Evolutionary conservation across 2,329 filamentous ascomycete species (phyloP), one percentile per base, ranked within the genome.

Genomic region (Cladosporium sp.): DNA sequence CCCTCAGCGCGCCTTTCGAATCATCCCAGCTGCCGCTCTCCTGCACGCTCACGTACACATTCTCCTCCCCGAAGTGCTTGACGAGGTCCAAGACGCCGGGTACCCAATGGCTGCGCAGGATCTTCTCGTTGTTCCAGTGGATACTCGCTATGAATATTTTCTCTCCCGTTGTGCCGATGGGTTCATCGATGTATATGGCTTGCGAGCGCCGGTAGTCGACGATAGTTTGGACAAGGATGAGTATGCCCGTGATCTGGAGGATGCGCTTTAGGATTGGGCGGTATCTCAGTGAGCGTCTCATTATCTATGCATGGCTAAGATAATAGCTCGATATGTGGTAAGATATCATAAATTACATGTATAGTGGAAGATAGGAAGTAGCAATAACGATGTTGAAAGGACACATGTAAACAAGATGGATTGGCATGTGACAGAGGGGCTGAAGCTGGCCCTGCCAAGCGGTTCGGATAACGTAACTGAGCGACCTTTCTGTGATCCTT

Each of bases 1-100:
- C 73, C 18, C 64, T 68, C 56, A 89, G 68, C 6, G 78, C 79
- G 13, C 70, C 75, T 65, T 88, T 88, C 15, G 80, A 86, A 52
- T 83, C 73, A 63, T 89, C 86, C 70, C 78, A 83, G 62, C 82
- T 86, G 4, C 85, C 85, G 58, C 81, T 85, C 65, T 89, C 85
- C 52, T 80, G 78, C 24, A 88, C 76, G 53, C 80, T 82, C 36
- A 89, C 76, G 61, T 79, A 88, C 2, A 88, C 79, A 61, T 88
- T 87, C 3, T 80, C 73, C 0, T 76, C 68, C 0, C 85, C 85
- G 3, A 88, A 68, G 5, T 72, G 69, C 40, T 76, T 69, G 4
- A 79, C 74, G 17, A 89, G 69, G 2, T 77, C 70, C 6, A 85
- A 52, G 2, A 89, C 70, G 0, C 81, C 82, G 5, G 74, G 67